Conservation (phyloP, 768 basidiomycete genomes). For the Cystofilobasidium ferigula region DNA sequence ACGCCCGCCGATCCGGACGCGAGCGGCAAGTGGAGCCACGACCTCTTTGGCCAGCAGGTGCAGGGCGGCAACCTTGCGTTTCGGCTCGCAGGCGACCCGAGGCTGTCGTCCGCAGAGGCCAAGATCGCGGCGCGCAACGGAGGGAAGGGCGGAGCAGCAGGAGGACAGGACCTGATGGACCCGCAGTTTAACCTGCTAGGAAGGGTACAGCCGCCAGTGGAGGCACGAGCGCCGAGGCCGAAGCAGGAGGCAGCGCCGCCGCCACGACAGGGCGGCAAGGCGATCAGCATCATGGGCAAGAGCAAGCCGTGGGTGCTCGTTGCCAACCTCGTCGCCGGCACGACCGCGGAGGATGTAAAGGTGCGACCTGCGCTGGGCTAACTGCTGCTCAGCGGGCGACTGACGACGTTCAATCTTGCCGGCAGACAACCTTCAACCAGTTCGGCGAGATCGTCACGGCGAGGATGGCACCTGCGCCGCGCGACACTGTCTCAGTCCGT, state of each 20-base stretch:
- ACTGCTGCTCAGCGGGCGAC: too few relatives aligned
- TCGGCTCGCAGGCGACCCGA: background rate
- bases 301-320: constrained; percentile 19
- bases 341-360: constrained; percentile 26
- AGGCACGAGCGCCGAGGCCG: too few relatives aligned
- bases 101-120: constrained; percentile 5
- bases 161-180: constrained; percentile 18
- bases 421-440: constrained; percentile 17
- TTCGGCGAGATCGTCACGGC: constrained; percentile 11
- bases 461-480: background rate
- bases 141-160: background rate
- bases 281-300: constrained; percentile 18
- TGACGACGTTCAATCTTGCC: too few relatives aligned
- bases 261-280: background rate
- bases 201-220: background rate
- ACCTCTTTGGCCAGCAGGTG: constrained; percentile 15
- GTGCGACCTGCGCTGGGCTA: background rate
- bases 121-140: constrained; percentile 15
- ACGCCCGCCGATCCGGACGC: constrained; percentile 8
- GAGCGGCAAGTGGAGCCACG: constrained; percentile 16
- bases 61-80: constrained; percentile 22
- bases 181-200: constrained; percentile 2
- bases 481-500: constrained; percentile 12
- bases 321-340: constrained; percentile 17
- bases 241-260: background rate